Conservation (phyloP, 208 protist genomes). For the Leishmania braziliensis region DNA sequence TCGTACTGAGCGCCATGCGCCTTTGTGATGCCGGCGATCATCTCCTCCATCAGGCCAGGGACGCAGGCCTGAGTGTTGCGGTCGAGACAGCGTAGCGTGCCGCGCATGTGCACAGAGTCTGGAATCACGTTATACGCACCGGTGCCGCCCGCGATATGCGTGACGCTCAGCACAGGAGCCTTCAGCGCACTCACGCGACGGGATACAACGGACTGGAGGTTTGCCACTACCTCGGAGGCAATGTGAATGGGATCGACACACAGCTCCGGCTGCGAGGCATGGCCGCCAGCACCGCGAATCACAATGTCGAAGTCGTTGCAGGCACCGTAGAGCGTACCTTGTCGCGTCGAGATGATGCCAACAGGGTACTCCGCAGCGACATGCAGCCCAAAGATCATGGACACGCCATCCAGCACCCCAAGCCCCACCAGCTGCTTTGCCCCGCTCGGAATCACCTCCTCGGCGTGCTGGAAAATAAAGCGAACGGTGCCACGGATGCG, state of each 20-base stretch:
- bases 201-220: conserved; percentile 69
- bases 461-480: conserved; percentile 85
- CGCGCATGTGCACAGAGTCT: conserved; percentile 61
- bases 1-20: conserved; percentile 63
- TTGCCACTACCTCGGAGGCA: conserved; percentile 52
- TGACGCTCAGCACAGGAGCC: conserved; percentile 67
- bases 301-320: conserved; percentile 80
- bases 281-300: conserved; percentile 63
- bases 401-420: conserved; percentile 60
- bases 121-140: conserved; percentile 81
- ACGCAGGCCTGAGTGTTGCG: conserved; percentile 60
- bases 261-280: conserved; percentile 70
- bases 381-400: conserved; percentile 68
- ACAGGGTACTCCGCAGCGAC: conserved; percentile 33
- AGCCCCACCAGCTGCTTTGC: conserved; percentile 56
- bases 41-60: conserved; percentile 68
- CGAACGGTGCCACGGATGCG: conserved; percentile 67
- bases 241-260: conserved; percentile 71
- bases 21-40: conserved; percentile 64
- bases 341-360: conserved; percentile 26
- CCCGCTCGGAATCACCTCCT: conserved; percentile 70
- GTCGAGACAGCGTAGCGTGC: conserved; percentile 73
- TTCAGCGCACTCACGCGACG: conserved; percentile 61
- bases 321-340: conserved; percentile 45
- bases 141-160: conserved; percentile 50